Conservation (phyloP, 805 yeast species). For the Jamesozyma rosinii region DNA sequence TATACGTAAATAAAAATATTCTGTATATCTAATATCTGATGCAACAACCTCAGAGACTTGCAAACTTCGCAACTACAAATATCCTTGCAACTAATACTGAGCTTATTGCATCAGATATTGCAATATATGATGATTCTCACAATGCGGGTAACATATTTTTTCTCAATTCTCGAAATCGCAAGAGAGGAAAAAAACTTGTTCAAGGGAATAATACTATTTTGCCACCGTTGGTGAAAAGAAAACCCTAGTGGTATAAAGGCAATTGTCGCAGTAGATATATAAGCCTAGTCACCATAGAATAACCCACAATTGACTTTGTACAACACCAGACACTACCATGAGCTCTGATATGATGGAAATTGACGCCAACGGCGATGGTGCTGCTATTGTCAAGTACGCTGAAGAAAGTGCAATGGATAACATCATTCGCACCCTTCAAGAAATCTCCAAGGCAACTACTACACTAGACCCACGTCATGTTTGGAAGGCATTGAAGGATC, state of each 20-base stretch:
- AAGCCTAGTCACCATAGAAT: too few species aligned
- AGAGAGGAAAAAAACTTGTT: not conserved
- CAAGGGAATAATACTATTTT: slow-evolving; percentile 1
- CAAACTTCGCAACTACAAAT: too few species aligned
- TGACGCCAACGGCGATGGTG: slow-evolving; percentile 17
- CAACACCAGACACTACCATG: not conserved
- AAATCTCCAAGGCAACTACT: slow-evolving; percentile 47
- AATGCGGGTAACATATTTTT: too few species aligned
- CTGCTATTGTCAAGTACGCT: slow-evolving; percentile 24
- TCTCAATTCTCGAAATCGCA: too few species aligned
- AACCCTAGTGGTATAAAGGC: not conserved
- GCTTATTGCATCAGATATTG: too few species aligned
- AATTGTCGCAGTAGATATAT: too few species aligned
- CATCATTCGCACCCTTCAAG: slow-evolving; percentile 28
- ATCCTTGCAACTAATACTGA: too few species aligned
- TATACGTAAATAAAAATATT: not conserved
- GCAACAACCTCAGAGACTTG: too few species aligned
- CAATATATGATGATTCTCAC: too few species aligned
- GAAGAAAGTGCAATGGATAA: slow-evolving; percentile 28
- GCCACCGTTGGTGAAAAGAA: not conserved
- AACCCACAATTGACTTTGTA: not conserved
- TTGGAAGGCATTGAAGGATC: slow-evolving; percentile 74
- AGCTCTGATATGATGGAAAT: slow-evolving; percentile 5
- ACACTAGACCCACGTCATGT: slow-evolving; percentile 81
- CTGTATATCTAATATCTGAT: not conserved